These are phyloP conservation scores for Debaryomyces coudertii DNA, from an alignment of 1,139 yeast species.

Conservation along the genomic window DNA sequence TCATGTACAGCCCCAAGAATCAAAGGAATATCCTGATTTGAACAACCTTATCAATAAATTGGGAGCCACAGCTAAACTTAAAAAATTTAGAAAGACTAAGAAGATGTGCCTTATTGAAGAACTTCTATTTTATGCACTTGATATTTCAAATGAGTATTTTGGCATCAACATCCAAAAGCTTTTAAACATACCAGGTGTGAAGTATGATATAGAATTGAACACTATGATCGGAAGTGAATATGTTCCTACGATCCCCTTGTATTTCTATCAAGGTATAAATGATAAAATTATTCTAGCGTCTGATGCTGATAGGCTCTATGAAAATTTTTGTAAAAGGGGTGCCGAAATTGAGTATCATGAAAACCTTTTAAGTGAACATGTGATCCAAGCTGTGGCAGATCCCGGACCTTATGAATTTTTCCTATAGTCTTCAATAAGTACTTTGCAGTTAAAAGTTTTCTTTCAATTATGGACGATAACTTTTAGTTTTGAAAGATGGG, in stretches of 20 bases:
- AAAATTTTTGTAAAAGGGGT: slow-evolving; percentile 11
- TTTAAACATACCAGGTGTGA: slow-evolving; percentile 14
- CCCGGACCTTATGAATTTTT: too few relatives aligned
- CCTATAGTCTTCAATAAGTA: too few relatives aligned
- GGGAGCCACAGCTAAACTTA: not conserved
- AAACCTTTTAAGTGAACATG: slow-evolving; percentile 15
- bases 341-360: slow-evolving; percentile 11
- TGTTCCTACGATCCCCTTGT: slow-evolving; percentile 24
- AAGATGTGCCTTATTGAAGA: slow-evolving; percentile 6
- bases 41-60: slow-evolving; percentile 4
- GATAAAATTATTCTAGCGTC: slow-evolving; percentile 24
- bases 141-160: not conserved
- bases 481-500: too few relatives aligned
- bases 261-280: slow-evolving; percentile 21
- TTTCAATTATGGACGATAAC: too few relatives aligned
- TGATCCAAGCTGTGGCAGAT: slow-evolving; percentile 17
- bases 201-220: slow-evolving; percentile 19
- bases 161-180: slow-evolving; percentile 8
- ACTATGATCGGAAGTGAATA: slow-evolving; percentile 14
- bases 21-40: slow-evolving; percentile 30
- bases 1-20: slow-evolving; percentile 63
- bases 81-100: slow-evolving; percentile 3
- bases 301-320: slow-evolving; percentile 11
- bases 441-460: too few relatives aligned
- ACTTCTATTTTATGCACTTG: slow-evolving; percentile 4